Conservation (phyloP, 176 grass and related monocot species). For the Alopecurus myosuroides region DNA sequence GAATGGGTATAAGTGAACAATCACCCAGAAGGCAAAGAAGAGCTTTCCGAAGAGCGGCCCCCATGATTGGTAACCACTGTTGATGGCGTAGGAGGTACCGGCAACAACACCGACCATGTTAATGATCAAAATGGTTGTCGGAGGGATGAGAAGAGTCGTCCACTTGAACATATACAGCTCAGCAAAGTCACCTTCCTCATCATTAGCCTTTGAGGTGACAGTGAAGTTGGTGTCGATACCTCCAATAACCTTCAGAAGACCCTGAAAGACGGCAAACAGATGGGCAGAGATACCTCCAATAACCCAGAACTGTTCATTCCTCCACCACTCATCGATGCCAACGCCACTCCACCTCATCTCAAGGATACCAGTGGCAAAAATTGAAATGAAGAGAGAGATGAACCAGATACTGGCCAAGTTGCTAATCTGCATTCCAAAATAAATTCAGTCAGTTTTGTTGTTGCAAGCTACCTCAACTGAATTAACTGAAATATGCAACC, state of each 20-base stretch:
- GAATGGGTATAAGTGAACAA: conserved; percentile 94
- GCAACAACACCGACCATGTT: conserved; percentile 87
- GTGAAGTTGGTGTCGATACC: conserved; percentile 95
- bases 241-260: conserved; percentile 87
- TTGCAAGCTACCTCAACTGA: not conserved
- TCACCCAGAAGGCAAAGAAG: conserved; percentile 97
- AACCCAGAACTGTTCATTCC: conserved; percentile 96
- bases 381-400: conserved; percentile 90
- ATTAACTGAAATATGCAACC: not conserved
- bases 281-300: conserved; percentile 93
- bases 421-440: conserved; percentile 70
- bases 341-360: conserved; percentile 98
- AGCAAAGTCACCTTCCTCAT: conserved; percentile 78
- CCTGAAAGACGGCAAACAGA: conserved; percentile 83
- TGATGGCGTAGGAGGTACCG: conserved; percentile 86
- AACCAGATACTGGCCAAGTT: conserved; percentile 96
- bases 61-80: conserved; percentile 90
- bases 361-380: conserved; percentile 89
- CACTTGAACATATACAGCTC: conserved; percentile 98
- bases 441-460: conserved; percentile 3
- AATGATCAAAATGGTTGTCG: conserved; percentile 77
- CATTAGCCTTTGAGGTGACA: conserved; percentile 84
- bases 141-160: conserved; percentile 89
- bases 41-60: conserved; percentile 91
- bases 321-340: conserved; percentile 91